Evolutionary conservation across 192 early-diverging fungal species (phyloP).

Genomic region (Linnemannia elongata): DNA sequence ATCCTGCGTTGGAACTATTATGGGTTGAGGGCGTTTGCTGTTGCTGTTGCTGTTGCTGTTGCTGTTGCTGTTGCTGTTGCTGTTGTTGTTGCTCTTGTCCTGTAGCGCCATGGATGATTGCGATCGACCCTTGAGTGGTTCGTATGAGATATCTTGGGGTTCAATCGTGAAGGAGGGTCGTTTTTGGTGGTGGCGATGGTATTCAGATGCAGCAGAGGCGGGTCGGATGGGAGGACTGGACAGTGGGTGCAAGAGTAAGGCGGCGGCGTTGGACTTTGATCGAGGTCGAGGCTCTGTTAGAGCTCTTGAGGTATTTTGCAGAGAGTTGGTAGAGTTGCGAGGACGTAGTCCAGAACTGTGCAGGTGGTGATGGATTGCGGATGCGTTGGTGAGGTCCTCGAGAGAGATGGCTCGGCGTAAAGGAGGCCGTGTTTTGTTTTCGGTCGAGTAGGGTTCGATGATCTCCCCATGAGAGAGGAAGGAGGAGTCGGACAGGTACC

Average conservation of each 20-base stretch:
- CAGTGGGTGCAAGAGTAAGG: background rate
- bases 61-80: background rate
- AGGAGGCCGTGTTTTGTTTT: constrained; percentile 11
- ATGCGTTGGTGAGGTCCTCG: constrained; percentile 25
- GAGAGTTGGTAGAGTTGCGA: background rate
- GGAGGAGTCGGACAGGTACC: constrained; percentile 47
- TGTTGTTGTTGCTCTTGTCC: background rate
- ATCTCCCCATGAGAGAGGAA: constrained; percentile 32
- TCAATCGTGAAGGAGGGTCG: background rate
- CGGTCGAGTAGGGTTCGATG: constrained; percentile 25
- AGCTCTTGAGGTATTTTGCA: background rate
- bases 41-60: background rate
- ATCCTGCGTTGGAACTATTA: background rate
- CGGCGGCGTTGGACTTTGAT: background rate
- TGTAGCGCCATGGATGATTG: background rate
- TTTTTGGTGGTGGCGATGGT: constrained; percentile 13
- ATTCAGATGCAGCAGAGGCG: constrained; percentile 25
- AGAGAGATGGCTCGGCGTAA: constrained; percentile 49
- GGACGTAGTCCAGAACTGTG: constrained; percentile 10
- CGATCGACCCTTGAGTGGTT: constrained; percentile 16
- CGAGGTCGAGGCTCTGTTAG: background rate
- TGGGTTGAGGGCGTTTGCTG: background rate
- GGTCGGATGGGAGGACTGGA: constrained; percentile 8
- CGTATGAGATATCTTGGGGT: constrained; percentile 1
- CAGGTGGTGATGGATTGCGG: constrained; percentile 31